Evolutionary conservation across 108 stramenopile genomes (phyloP), one percentile per base, ranked within the genome.

Genomic region (Cyclotella baltica): DNA sequence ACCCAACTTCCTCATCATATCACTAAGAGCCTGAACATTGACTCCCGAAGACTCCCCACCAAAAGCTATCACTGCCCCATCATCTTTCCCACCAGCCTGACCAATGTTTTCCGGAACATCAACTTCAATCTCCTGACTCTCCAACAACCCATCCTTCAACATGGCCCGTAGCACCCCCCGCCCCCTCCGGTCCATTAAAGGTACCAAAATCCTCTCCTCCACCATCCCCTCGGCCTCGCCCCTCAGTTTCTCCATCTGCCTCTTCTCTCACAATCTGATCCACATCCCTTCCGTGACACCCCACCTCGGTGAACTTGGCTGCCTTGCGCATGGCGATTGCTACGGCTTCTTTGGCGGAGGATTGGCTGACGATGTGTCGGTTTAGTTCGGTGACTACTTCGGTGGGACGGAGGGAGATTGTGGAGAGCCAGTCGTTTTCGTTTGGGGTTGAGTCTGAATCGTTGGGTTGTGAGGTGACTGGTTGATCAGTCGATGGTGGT

Each of bases 251-350:
- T 97, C 97, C 70, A 83, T 93, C 75, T 94, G 81, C 61, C 86
- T 69, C 82, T 98, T 96, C 84, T 92, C 96, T 90, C 72, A 99
- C 97, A 80, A 99, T 99, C 74, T 93, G 89, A 80, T 99, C 98
- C 4, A 99, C 98, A 84, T 99, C 99, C 9, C 98, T 82, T 28
- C 99, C 98, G 72, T 99, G 99, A 73, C 97, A 99, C 20, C 99
- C 99, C 37, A 99, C 99, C 86, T 99, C 99, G 18, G 99, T 99
- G 83, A 99, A 99, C 85, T 99, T 99, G 50, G 99, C 99, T 2
- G 99, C 99, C 80, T 99, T 99, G 65, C 98, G 97, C 18, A 98
- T 98, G 11, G 98, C 97, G 10, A 99, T 94, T 73, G 98, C 98
- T 47, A n/a, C n/a, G n/a, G n/a, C n/a, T n/a, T n/a, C n/a, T n/a